phyloP scores from a whole-genome alignment of 2,329 filamentous ascomycete genomes.

The Alternaria infectoria region DNA sequence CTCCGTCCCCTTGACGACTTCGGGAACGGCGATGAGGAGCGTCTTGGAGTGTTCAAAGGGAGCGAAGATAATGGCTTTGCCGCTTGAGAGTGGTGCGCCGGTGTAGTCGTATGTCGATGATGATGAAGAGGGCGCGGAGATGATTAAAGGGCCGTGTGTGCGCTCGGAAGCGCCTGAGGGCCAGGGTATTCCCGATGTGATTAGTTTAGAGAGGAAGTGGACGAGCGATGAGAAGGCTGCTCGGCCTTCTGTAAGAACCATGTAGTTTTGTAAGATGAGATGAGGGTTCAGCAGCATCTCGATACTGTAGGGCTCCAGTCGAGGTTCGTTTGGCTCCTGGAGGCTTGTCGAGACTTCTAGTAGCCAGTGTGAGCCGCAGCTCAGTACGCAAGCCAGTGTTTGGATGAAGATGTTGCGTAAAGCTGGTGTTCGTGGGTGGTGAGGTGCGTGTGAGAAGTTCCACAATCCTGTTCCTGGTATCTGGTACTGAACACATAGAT shows the following conservation, averaged over 20 bases:
- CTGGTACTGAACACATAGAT: constrained; percentile 39
- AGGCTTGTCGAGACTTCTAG: constrained; percentile 42
- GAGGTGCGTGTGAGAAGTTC: constrained; percentile 31
- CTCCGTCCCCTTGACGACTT: constrained; percentile 25
- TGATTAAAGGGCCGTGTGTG: constrained; percentile 40
- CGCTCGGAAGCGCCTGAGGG: constrained; percentile 36
- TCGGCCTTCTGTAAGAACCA: constrained; percentile 31
- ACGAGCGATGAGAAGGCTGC: constrained; percentile 26
- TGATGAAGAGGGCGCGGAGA: constrained; percentile 21
- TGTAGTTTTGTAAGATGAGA: constrained; percentile 48
- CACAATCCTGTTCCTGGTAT: constrained; percentile 33
- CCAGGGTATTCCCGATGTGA: constrained; percentile 44
- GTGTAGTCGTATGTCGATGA: background rate
- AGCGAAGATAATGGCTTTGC: constrained; percentile 41
- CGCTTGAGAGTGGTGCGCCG: background rate
- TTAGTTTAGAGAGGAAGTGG: constrained; percentile 23
- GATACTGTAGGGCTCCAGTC: constrained; percentile 24
- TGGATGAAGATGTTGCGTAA: constrained; percentile 52
- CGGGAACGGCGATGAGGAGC: constrained; percentile 39
- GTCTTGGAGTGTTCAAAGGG: constrained; percentile 42
- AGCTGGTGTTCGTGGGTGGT: constrained; percentile 44
- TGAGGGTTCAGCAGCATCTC: constrained; percentile 40
- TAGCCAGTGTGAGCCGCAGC: constrained; percentile 50
- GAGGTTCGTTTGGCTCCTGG: constrained; percentile 14
- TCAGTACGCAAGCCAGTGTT: constrained; percentile 50